Evolutionary conservation across 2,329 filamentous ascomycete genomes (phyloP).

Genomic region (Aureobasidium sp.): DNA sequence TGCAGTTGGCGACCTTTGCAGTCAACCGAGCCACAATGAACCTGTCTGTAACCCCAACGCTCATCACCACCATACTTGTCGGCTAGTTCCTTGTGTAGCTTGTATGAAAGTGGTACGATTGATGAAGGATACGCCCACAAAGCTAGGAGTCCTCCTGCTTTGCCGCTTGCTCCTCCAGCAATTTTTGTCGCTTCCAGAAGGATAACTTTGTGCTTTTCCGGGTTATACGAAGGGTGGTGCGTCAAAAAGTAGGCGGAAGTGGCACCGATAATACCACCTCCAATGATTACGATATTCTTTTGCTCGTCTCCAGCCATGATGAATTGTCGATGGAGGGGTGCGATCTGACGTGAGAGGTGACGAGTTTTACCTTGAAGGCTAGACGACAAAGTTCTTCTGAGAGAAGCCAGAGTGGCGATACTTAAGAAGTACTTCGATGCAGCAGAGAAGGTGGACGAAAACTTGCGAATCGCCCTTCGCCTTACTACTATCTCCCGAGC

Average conservation of each 20-base stretch:
- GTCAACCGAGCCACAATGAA: slow-evolving; percentile 65
- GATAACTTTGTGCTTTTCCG: slow-evolving; percentile 67
- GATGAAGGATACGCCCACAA: slow-evolving; percentile 84
- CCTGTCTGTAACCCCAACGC: slow-evolving; percentile 77
- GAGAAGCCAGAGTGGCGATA: slow-evolving; percentile 12
- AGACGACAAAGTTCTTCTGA: neutral
- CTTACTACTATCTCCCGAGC: neutral
- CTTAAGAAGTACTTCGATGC: no score
- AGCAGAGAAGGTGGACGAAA: slow-evolving; percentile 12
- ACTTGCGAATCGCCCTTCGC: slow-evolving; percentile 11
- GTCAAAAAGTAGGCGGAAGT: slow-evolving; percentile 89
- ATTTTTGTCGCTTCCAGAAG: slow-evolving; percentile 80
- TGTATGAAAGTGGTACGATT: slow-evolving; percentile 80
- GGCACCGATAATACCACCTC: slow-evolving; percentile 87
- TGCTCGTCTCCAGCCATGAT: slow-evolving; percentile 25
- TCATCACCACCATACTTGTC: slow-evolving; percentile 70
- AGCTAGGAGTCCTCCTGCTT: slow-evolving; percentile 84
- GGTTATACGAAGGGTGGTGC: slow-evolving; percentile 73
- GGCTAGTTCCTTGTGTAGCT: slow-evolving; percentile 76
- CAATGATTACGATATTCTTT: slow-evolving; percentile 38
- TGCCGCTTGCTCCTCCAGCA: slow-evolving; percentile 88
- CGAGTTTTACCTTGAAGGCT: neutral
- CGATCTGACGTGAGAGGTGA: neutral
- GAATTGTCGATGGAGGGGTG: slow-evolving; percentile 13
- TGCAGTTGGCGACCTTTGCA: slow-evolving; percentile 29